These are phyloP conservation scores for Cicer pinnatifidum DNA, from an alignment of 306 rosid species.

Conservation along the genomic window DNA sequence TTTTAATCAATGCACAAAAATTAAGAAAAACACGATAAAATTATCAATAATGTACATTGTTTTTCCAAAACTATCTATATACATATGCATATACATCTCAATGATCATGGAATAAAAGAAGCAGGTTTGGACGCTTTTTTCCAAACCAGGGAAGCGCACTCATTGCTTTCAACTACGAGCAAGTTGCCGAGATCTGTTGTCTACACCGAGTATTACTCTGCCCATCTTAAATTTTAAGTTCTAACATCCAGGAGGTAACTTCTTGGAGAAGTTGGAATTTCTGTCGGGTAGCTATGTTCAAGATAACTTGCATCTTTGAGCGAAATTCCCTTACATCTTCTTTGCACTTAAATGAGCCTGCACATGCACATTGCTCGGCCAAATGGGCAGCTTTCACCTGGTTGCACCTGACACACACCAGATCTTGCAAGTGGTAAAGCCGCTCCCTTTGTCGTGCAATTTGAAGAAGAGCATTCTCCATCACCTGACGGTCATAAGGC, in stretches of 20 bases:
- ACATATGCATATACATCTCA: neutral
- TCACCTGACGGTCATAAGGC: constrained; percentile 79
- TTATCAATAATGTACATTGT: too few species aligned
- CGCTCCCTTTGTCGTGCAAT: constrained; percentile 86
- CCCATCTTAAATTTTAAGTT: constrained; percentile 39
- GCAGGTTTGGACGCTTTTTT: neutral
- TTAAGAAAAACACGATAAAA: neutral
- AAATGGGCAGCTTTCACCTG: constrained; percentile 86
- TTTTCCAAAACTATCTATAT: neutral
- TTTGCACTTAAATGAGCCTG: constrained; percentile 78
- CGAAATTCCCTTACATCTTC: constrained; percentile 60
- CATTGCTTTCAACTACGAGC: neutral
- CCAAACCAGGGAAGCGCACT: neutral
- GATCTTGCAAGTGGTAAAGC: constrained; percentile 74
- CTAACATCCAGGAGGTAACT: constrained; percentile 79
- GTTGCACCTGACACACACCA: constrained; percentile 19
- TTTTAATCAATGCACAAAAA: neutral
- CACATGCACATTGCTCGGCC: constrained; percentile 80
- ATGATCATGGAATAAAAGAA: neutral
- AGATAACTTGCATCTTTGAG: constrained; percentile 69
- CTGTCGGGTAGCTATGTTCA: constrained; percentile 69
- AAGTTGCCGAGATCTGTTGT: constrained; percentile 3
- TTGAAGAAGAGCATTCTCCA: constrained; percentile 82
- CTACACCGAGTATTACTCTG: constrained; percentile 19
- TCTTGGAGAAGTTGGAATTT: constrained; percentile 84